These are phyloP conservation scores for Herpetospermum pedunculosum DNA, from an alignment of 306 rosid genomes.

Conservation along the genomic window DNA sequence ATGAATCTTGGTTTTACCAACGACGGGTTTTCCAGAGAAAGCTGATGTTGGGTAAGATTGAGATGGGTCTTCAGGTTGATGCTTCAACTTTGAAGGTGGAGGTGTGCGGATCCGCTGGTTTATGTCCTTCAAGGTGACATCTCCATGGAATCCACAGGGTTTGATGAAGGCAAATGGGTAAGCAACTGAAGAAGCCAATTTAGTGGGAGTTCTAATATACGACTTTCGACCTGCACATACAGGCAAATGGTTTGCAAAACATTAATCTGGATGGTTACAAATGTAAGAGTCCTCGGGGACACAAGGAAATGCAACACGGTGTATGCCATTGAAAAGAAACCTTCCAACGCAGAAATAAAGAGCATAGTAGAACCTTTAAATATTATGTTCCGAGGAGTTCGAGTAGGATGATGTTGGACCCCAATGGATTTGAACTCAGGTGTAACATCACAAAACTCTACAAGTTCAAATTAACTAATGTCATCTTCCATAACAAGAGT, in stretches of 20 bases:
- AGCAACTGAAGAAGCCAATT: conserved; percentile 68
- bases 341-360: too few species aligned
- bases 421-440: conserved; percentile 34
- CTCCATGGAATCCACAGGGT: conserved; percentile 76
- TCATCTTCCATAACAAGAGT: background rate
- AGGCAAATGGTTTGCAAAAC: background rate
- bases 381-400: conserved; percentile 37
- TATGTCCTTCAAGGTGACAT: conserved; percentile 83
- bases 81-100: conserved; percentile 45
- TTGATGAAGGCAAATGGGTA: conserved; percentile 86
- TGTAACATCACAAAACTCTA: conserved; percentile 36
- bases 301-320: background rate
- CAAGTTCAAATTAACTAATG: background rate
- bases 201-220: conserved; percentile 44
- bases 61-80: conserved; percentile 38
- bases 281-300: background rate
- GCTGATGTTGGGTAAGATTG: conserved; percentile 67
- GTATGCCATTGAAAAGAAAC: background rate
- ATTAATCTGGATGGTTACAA: background rate
- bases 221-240: conserved; percentile 60
- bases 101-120: conserved; percentile 76
- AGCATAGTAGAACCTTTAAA: conserved; percentile 48
- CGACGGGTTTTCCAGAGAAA: conserved; percentile 91
- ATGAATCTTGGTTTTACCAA: conserved; percentile 78
- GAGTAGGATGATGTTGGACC: conserved; percentile 26